A percentile compares a stretch with the other conserved stretches of the same genome.
Conservation (phyloP, 768 basidiomycete genomes). For the Mrakia gelida region DNA sequence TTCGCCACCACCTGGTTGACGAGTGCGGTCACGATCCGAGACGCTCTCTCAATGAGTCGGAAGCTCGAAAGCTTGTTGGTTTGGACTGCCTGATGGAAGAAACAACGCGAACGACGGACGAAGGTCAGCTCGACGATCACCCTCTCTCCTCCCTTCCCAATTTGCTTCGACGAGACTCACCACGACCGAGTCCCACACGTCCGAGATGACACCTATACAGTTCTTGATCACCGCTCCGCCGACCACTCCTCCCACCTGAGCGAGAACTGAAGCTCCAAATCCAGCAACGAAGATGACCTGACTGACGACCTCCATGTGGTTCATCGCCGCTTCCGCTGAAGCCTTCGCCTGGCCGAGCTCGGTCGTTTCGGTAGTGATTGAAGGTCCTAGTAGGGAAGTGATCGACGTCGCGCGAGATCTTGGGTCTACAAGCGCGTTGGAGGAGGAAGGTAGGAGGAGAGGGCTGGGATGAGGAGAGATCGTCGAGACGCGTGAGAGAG, state of each 20-base stretch:
- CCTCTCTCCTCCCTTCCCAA: not conserved
- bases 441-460: not conserved
- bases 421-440: not conserved
- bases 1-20: conserved; percentile 34
- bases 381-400: not conserved
- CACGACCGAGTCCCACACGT: conserved; percentile 4
- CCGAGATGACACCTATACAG: not conserved
- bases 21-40: conserved; percentile 36
- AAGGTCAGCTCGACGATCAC: not conserved
- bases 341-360: not conserved
- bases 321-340: not conserved
- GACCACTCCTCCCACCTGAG: not conserved
- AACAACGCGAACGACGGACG: not conserved
- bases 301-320: not conserved
- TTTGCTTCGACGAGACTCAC: not conserved
- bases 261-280: not conserved
- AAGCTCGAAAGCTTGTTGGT: conserved; percentile 14
- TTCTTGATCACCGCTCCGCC: not conserved
- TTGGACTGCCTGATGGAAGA: not conserved
- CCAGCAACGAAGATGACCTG: not conserved
- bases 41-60: conserved; percentile 36
- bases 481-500: not conserved
- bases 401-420: not conserved
- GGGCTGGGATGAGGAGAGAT: not conserved
- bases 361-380: not conserved